Evolutionary conservation across 1,139 yeast species (phyloP).

Genomic region (Suhomyces bribrorum): DNA sequence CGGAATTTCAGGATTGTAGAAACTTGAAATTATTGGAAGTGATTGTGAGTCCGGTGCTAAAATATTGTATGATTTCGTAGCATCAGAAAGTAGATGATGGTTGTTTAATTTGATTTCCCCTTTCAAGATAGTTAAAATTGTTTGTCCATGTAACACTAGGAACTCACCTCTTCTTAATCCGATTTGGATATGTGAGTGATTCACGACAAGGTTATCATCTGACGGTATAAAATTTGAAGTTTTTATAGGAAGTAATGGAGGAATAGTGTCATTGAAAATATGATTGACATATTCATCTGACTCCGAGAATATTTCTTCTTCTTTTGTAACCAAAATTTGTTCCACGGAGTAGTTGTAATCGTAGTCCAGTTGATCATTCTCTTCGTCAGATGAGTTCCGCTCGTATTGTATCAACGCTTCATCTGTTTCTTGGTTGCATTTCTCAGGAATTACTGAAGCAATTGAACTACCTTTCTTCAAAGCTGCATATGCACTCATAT

Average conservation of each 20-base stretch:
- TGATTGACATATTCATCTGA: slow-evolving; percentile 14
- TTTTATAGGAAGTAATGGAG: slow-evolving; percentile 9
- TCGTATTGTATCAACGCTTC: slow-evolving; percentile 24
- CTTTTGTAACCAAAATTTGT: slow-evolving; percentile 1
- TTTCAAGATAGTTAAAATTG: slow-evolving; percentile 48
- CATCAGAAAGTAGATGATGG: slow-evolving; percentile 39
- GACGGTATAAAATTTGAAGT: slow-evolving; percentile 35
- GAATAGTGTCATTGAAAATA: slow-evolving; percentile 2
- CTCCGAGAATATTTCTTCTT: neutral
- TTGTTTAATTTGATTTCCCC: slow-evolving; percentile 65
- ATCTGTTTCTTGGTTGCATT: slow-evolving; percentile 19
- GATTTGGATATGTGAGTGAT: slow-evolving; percentile 32
- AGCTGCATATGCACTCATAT: slow-evolving; percentile 59
- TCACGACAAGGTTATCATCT: slow-evolving; percentile 37
- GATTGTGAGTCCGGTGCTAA: slow-evolving; percentile 57
- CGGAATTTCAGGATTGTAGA: slow-evolving; percentile 16
- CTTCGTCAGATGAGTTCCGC: slow-evolving; percentile 29
- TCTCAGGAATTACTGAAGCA: slow-evolving; percentile 15
- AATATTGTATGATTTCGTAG: slow-evolving; percentile 27
- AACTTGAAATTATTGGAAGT: slow-evolving; percentile 51
- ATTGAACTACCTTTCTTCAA: slow-evolving; percentile 25
- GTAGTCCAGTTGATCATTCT: slow-evolving; percentile 17
- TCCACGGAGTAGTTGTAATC: slow-evolving; percentile 3
- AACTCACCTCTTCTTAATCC: slow-evolving; percentile 51
- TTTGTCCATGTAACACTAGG: slow-evolving; percentile 62